These are phyloP conservation scores for Olyra latifolia DNA, from an alignment of 176 grass and related monocot species.

Conservation along the genomic window DNA sequence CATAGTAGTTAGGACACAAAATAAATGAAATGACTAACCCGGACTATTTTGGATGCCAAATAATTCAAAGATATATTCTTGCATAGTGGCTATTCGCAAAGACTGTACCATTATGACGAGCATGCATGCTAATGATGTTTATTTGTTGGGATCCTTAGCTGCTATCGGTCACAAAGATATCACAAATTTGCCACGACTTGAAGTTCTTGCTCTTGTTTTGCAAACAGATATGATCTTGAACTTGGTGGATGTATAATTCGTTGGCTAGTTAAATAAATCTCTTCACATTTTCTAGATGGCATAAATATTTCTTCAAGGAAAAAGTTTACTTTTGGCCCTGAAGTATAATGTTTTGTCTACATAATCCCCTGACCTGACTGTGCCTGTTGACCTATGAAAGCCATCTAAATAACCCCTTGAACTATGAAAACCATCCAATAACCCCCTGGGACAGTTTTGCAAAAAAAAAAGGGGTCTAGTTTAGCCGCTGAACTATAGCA, in stretches of 20 bases:
- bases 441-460: too few relatives aligned
- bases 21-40: background rate
- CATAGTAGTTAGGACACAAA: background rate
- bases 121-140: background rate
- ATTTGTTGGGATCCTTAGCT: background rate
- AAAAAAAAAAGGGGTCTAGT: too few relatives aligned
- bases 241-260: background rate
- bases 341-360: too few relatives aligned
- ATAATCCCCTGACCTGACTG: too few relatives aligned
- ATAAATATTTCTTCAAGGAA: background rate
- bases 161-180: background rate
- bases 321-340: too few relatives aligned
- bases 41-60: background rate
- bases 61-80: background rate
- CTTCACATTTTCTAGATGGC: slow-evolving; percentile 1
- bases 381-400: too few relatives aligned
- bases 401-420: too few relatives aligned
- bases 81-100: background rate
- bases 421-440: too few relatives aligned
- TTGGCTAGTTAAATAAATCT: slow-evolving; percentile 9
- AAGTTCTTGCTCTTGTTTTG: slow-evolving; percentile 10
- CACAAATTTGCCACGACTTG: background rate
- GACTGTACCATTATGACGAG: background rate
- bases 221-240: background rate
- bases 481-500: too few relatives aligned